Evolutionary conservation across 352 stramenopile genomes (phyloP).

Genomic region (Pythium phragmiticola): DNA sequence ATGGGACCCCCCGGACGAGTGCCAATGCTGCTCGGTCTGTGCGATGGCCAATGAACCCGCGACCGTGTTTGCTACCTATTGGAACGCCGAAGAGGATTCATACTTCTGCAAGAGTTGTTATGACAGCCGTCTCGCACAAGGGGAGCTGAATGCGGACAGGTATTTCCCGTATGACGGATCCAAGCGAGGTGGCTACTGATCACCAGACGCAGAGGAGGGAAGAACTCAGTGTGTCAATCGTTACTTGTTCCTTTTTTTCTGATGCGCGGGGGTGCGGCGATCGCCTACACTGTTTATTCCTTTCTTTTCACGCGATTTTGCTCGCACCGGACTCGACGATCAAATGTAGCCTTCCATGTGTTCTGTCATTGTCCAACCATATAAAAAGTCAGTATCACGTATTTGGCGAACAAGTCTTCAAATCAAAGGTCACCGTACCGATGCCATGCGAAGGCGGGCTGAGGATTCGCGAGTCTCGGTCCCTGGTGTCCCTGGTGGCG

Average conservation of each 20-base stretch:
- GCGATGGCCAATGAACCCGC: not conserved
- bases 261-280: not conserved
- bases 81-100: constrained; percentile 40
- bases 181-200: constrained; percentile 27
- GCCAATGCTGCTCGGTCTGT: constrained; percentile 42
- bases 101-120: constrained; percentile 47
- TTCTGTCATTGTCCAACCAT: constrained; percentile 19
- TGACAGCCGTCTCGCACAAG: constrained; percentile 3
- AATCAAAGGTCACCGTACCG: constrained; percentile 12
- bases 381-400: too few relatives aligned
- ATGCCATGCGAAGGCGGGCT: constrained; percentile 29
- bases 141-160: constrained; percentile 16
- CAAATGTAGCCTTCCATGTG: constrained; percentile 74
- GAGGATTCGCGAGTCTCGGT: constrained; percentile 25
- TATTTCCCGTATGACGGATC: constrained; percentile 59
- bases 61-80: constrained; percentile 46
- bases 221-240: not conserved
- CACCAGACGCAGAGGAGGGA: not conserved
- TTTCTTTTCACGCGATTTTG: not conserved
- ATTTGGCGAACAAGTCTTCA: not conserved
- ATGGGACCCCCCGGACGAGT: constrained; percentile 58
- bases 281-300: not conserved
- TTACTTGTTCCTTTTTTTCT: not conserved
- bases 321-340: constrained; percentile 1
- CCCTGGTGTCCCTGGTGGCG: constrained; percentile 4